phyloP scores from a whole-genome alignment of 768 basidiomycete species.

The Pleurotus tuoliensis region DNA sequence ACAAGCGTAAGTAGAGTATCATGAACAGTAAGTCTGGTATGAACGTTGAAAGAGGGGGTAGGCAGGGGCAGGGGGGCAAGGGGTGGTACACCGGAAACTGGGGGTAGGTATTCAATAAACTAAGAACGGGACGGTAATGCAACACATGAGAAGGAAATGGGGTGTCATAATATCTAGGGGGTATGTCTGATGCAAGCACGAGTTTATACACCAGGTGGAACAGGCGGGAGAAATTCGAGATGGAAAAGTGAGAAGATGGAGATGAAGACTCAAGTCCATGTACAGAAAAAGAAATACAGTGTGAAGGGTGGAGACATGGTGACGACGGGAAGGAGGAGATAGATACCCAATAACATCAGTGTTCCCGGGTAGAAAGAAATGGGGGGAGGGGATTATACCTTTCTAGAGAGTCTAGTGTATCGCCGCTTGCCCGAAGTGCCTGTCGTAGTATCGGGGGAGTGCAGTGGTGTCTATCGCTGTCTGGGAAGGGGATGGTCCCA shows the following conservation, averaged over 20 bases:
- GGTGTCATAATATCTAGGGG: neutral
- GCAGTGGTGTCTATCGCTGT: too few species aligned
- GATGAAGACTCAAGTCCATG: neutral
- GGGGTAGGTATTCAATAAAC: constrained; percentile 5
- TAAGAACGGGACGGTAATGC: neutral
- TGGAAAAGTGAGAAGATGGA: neutral
- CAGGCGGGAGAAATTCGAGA: neutral
- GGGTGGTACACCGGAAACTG: constrained; percentile 4
- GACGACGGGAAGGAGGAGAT: neutral
- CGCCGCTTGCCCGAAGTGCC: neutral
- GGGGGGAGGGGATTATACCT: neutral
- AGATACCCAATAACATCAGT: constrained; percentile 9
- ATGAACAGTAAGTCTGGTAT: constrained; percentile 4
- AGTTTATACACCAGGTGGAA: neutral
- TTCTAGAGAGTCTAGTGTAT: constrained; percentile 2
- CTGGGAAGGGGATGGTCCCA: too few species aligned
- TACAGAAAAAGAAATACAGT: neutral
- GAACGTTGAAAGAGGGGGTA: too few species aligned
- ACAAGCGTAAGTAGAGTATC: constrained; percentile 3
- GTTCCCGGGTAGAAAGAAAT: neutral
- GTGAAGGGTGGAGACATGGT: neutral
- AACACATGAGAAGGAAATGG: neutral
- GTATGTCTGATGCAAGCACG: constrained; percentile 3
- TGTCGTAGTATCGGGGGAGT: neutral
- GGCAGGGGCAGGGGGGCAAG: neutral